Evolutionary conservation across 768 basidiomycete species (phyloP).

Genomic region (Tricholoma furcatifolium): DNA sequence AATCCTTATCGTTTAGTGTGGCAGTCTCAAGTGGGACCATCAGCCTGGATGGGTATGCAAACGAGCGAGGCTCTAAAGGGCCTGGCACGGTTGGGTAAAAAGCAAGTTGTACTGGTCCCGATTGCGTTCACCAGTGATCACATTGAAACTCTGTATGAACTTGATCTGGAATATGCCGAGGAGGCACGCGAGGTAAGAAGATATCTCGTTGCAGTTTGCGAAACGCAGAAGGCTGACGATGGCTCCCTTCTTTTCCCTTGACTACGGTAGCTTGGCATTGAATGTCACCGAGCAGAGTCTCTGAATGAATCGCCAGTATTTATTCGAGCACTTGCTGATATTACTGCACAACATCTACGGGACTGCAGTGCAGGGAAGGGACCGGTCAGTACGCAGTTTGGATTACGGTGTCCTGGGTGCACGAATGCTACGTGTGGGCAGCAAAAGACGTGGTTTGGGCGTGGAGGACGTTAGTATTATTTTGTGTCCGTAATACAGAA

Average conservation of each 20-base stretch:
- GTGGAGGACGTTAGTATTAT: constrained; percentile 54
- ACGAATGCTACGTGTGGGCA: constrained; percentile 83
- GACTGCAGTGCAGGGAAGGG: constrained; percentile 58
- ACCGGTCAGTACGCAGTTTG: constrained; percentile 75
- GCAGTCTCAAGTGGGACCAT: constrained; percentile 98
- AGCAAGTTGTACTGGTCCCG: constrained; percentile 81
- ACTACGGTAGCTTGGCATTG: constrained; percentile 77
- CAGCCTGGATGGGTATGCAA: constrained; percentile 98
- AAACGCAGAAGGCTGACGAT: constrained; percentile 10
- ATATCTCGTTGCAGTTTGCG: constrained; percentile 5
- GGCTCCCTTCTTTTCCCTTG: constrained; percentile 9
- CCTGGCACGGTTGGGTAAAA: constrained; percentile 71
- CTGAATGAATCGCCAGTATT: constrained; percentile 96
- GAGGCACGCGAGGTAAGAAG: constrained; percentile 83
- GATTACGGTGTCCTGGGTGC: constrained; percentile 92
- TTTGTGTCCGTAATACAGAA: constrained; percentile 13
- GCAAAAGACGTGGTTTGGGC: constrained; percentile 88
- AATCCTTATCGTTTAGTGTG: constrained; percentile 94
- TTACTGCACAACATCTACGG: constrained; percentile 76
- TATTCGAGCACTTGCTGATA: constrained; percentile 91
- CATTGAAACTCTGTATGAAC: constrained; percentile 96
- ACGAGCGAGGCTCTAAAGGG: constrained; percentile 91
- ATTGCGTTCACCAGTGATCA: constrained; percentile 99
- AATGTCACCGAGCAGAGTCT: constrained; percentile 85
- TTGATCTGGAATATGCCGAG: constrained; percentile 90